Base-by-base conservation (phyloP, 2,329 filamentous ascomycete species). In the Botrytis elliptica region DNA sequence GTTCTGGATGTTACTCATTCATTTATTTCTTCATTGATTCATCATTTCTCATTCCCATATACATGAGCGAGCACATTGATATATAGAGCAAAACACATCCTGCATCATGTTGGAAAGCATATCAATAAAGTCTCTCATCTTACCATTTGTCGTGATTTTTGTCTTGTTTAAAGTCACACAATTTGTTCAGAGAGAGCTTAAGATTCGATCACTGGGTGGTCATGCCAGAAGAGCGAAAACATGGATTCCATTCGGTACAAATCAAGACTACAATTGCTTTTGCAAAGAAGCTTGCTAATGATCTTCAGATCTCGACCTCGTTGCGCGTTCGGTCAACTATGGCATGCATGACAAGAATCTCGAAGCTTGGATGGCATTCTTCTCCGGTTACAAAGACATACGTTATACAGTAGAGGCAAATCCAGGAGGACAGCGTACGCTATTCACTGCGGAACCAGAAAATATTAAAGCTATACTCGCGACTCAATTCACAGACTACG, bases 381-480 rank as follows among this genome's bases (percentile, higher is more conserved):
- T 82, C 25, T 81, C 12, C 18, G 38, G 36, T 33, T 18, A 79
- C 20, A 79, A 83, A 7, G 80, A 44, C 14, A 20, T 42, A n/a
- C 46, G 83, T 46, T 90, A 85, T 77, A 95, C 92, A 0, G 83
- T 86, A 57, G 92, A 95, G 82, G 81, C 84, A 18, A 49, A 60
- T 12, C 76, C 76, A 18, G 78, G 70, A 25, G 78, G 79, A 25
- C 74, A 75, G 9, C 77, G 79, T 12, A 63, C 75, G 14, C 82
- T 97, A 74, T 87, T 96, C 79, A 97, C 95, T 0, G 88, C 88
- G 8, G 94, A 97, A 77, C 92, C 92, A 0, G 93, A 97, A 79
- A 97, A 97, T 80, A 92, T 97, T 84, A 97, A 97, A 82, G 93
- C 95, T 9, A 87, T 98, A 36, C 85, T 98, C n/a, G 93, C 94